Percentiles rank a stretch among this genome's conserved stretches.
Evolutionary conservation across 371 early-diverging fungal species (phyloP).

Genomic region (Funneliformis caledonium): DNA sequence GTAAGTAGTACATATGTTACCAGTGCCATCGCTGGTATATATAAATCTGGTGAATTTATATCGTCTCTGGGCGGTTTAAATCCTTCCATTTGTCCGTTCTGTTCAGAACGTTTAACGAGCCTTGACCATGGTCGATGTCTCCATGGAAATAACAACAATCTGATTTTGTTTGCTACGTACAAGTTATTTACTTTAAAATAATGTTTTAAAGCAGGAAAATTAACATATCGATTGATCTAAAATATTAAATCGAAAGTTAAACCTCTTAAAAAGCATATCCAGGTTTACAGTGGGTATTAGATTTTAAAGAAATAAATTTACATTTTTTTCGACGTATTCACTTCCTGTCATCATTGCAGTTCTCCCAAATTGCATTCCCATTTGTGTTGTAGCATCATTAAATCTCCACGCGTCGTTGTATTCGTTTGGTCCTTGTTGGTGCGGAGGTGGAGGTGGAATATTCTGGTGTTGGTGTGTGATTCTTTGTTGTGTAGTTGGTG

Average conservation of each 20-base stretch:
- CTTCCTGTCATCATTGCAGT: conserved; percentile 88
- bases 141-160: conserved; percentile 94
- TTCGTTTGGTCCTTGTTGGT: conserved; percentile 49
- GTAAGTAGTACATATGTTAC: conserved; percentile 93
- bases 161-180: conserved; percentile 90
- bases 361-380: conserved; percentile 96
- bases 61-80: conserved; percentile 90
- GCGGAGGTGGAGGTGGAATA: conserved; percentile 50
- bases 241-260: background rate
- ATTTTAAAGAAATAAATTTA: conserved; percentile 49
- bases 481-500: conserved; percentile 45
- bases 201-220: conserved; percentile 83
- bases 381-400: conserved; percentile 85
- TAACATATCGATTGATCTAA: conserved; percentile 85
- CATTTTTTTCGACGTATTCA: conserved; percentile 92
- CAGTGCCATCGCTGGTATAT: conserved; percentile 97
- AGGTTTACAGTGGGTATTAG: background rate
- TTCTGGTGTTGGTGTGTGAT: conserved; percentile 48
- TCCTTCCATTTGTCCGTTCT: conserved; percentile 85
- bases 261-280: background rate
- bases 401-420: conserved; percentile 51
- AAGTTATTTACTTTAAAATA: conserved; percentile 97
- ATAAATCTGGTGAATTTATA: conserved; percentile 96
- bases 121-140: conserved; percentile 87
- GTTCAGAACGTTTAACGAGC: conserved; percentile 75